Base-by-base conservation (phyloP, 495 filamentous ascomycete genomes). In the Baudoinia panamericana region DNA sequence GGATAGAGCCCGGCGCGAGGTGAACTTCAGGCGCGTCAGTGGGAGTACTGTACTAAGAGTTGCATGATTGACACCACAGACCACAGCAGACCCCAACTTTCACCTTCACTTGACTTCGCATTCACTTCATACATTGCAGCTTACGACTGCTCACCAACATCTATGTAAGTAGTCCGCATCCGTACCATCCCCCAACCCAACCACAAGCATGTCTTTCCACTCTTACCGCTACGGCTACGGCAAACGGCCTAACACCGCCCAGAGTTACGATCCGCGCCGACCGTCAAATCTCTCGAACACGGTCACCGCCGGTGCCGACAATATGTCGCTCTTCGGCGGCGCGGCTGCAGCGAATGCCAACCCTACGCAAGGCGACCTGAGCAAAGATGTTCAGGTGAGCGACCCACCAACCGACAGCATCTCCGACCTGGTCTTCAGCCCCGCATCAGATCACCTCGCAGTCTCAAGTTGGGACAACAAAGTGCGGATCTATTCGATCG, bases 381-480 rank as follows among this genome's bases (percentile, higher is more conserved):
- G 78, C 48, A 83, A 90, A 59, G 90, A 97, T 60, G 75, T 94
- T 36, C 65, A 76, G 24, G 61, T 97, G 20, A 71, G 63, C 41
- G 70, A 74, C 36, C 81, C 81, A 11, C 90, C 87, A 11, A 75
- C 82, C 34, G 87, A 95, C 62, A 80, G 83, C 55, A 75, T 94
- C 53, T 86, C 83, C 18, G 80, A 87, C 51, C 60, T 95, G 45
- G 64, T 69, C 25, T 95, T 90, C 62, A 87, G 82, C n/a, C 75
- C 83, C 0, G 64, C 69, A 39, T 69, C 67, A 43, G 78, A 94
- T 38, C 75, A 84, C 62, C 64, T 94, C 12, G 86, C 87, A 21
- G 80, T 90, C 27, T 69, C 84, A 36, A 87, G 80, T 29, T 95
- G 87, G 87, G 87, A 95, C 56, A 92, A 87, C 60, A 86, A 83